phyloP scores from a whole-genome alignment of 345 rosid genomes.

The Alliaria petiolata region DNA sequence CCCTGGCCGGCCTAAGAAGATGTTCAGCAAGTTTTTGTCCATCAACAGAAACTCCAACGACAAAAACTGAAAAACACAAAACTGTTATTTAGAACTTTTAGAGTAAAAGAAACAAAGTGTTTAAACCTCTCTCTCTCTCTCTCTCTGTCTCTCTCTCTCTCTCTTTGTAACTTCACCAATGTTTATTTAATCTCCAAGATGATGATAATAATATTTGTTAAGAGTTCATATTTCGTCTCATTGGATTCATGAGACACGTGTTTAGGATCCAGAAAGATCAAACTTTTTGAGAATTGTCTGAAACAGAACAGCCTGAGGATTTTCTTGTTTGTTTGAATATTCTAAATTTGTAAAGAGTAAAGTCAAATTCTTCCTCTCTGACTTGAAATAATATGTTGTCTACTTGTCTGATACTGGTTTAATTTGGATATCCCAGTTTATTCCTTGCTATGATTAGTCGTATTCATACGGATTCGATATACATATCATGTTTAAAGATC shows the following conservation, averaged over 20 bases:
- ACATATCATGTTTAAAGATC: not conserved
- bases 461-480: not conserved
- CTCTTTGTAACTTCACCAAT: slow-evolving; percentile 16
- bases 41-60: slow-evolving; percentile 51
- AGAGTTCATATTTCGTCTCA: not conserved
- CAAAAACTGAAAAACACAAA: too few species aligned
- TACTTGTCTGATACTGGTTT: slow-evolving; percentile 10
- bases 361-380: slow-evolving; percentile 11
- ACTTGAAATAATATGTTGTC: slow-evolving; percentile 4
- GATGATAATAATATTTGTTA: slow-evolving; percentile 12
- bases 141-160: too few species aligned
- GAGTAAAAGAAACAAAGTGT: slow-evolving; percentile 24
- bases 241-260: slow-evolving; percentile 11
- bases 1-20: slow-evolving; percentile 58
- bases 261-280: not conserved
- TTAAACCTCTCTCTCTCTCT: not conserved
- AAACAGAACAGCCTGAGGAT: not conserved
- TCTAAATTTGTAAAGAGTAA: not conserved
- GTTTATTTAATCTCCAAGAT: slow-evolving; percentile 18
- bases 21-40: slow-evolving; percentile 56
- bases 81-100: slow-evolving; percentile 21
- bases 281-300: not conserved
- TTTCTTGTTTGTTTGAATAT: not conserved
- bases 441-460: slow-evolving; percentile 5
- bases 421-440: not conserved